These are phyloP conservation scores for Microthlaspi erraticum DNA, from an alignment of 345 rosid species.

Conservation along the genomic window DNA sequence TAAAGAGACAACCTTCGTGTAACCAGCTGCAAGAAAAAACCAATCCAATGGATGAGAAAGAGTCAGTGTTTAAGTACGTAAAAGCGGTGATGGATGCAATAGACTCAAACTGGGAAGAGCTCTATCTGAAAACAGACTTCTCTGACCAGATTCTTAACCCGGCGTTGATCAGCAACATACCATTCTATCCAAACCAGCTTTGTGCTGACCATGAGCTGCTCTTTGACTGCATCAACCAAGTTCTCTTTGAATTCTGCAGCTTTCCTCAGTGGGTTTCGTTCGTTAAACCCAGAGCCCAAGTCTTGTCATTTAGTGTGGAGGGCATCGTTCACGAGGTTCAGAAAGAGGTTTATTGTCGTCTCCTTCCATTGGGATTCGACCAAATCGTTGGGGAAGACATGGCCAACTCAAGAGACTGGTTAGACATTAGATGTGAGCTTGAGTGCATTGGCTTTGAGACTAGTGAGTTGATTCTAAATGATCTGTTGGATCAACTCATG, in stretches of 20 bases:
- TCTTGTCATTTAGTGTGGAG: slow-evolving; percentile 48
- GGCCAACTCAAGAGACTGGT: slow-evolving; percentile 62
- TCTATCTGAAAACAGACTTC: slow-evolving; percentile 61
- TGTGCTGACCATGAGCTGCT: slow-evolving; percentile 64
- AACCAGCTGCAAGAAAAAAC: slow-evolving; percentile 57
- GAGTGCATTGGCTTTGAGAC: slow-evolving; percentile 56
- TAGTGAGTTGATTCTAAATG: slow-evolving; percentile 63
- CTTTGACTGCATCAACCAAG: slow-evolving; percentile 78
- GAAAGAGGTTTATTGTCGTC: slow-evolving; percentile 63
- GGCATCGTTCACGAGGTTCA: slow-evolving; percentile 58
- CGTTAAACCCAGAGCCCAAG: slow-evolving; percentile 53
- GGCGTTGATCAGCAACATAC: slow-evolving; percentile 55
- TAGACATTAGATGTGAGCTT: slow-evolving; percentile 51
- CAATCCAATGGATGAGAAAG: slow-evolving; percentile 42
- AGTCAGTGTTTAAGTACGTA: slow-evolving; percentile 54
- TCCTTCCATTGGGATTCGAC: slow-evolving; percentile 60
- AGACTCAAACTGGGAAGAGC: slow-evolving; percentile 70
- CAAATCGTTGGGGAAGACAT: slow-evolving; percentile 73
- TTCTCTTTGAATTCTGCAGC: slow-evolving; percentile 67
- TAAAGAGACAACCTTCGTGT: slow-evolving; percentile 47
- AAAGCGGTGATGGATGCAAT: slow-evolving; percentile 62
- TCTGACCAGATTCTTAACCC: slow-evolving; percentile 70
- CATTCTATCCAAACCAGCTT: slow-evolving; percentile 59
- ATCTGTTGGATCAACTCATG: slow-evolving; percentile 59
- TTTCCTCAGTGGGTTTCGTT: slow-evolving; percentile 58